These are phyloP conservation scores for Aureobasidium sp. DNA, from an alignment of 2,329 filamentous ascomycete species.

Conservation along the genomic window DNA sequence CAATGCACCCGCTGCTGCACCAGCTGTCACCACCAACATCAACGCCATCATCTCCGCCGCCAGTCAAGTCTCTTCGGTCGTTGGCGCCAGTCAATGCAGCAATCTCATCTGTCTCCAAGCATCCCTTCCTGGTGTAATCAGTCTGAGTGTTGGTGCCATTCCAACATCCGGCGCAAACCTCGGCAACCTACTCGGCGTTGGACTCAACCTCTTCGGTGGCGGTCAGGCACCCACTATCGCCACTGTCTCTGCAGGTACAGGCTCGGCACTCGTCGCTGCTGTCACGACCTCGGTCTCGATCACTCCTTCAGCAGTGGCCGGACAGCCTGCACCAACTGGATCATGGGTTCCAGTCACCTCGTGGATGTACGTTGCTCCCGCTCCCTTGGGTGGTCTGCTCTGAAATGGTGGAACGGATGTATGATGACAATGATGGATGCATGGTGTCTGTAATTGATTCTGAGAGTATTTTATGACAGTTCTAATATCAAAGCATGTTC, in stretches of 20 bases:
- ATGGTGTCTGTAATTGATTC: constrained; percentile 1
- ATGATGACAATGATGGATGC: neutral
- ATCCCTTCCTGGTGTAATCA: constrained; percentile 12
- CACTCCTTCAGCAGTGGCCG: neutral
- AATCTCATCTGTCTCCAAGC: constrained; percentile 11
- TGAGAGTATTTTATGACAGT: constrained; percentile 7
- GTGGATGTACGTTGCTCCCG: constrained; percentile 10
- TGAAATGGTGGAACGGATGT: neutral
- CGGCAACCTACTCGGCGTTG: constrained; percentile 14
- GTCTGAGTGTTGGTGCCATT: constrained; percentile 3
- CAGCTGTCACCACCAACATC: constrained; percentile 4
- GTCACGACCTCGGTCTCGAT: constrained; percentile 8
- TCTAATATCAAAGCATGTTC: constrained; percentile 10
- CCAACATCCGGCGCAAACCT: constrained; percentile 12
- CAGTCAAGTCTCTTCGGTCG: constrained; percentile 8
- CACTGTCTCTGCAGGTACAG: constrained; percentile 9
- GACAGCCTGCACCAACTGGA: constrained; percentile 2
- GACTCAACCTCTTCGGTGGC: constrained; percentile 8
- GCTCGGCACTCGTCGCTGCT: constrained; percentile 8
- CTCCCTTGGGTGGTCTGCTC: neutral
- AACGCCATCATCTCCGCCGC: constrained; percentile 2
- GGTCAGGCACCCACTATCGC: constrained; percentile 1
- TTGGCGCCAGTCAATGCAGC: neutral
- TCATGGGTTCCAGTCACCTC: constrained; percentile 3
- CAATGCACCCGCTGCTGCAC: constrained; percentile 6